Conservation (phyloP, 305 asterid species). For the Lippia alba region DNA sequence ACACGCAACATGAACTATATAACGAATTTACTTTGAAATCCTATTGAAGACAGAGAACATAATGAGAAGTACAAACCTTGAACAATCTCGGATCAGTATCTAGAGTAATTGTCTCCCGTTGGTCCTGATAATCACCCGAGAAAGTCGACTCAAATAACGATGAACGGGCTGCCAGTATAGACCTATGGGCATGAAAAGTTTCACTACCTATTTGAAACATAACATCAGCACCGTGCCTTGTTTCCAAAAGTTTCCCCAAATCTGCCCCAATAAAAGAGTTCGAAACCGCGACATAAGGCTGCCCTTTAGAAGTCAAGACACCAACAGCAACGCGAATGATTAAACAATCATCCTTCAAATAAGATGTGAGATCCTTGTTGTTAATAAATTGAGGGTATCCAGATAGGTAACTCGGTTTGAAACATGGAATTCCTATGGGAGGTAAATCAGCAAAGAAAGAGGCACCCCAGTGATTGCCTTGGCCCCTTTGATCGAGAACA, state of each 20-base stretch:
- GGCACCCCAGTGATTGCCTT: background rate
- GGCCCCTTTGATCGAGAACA: background rate
- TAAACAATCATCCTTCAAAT: background rate
- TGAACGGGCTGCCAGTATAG: background rate
- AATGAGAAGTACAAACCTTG: background rate
- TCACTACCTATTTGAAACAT: constrained; percentile 40
- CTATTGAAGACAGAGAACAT: no score
- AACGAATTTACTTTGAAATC: no score
- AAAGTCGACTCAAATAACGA: background rate
- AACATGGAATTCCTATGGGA: background rate
- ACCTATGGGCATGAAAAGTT: background rate
- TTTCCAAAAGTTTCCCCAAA: constrained; percentile 54
- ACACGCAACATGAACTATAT: no score
- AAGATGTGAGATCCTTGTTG: background rate
- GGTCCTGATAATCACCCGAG: background rate
- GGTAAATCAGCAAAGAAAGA: background rate
- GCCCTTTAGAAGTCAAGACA: background rate
- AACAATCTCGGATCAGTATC: background rate
- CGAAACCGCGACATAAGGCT: constrained; percentile 53
- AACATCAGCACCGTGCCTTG: constrained; percentile 55
- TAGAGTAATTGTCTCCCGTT: background rate
- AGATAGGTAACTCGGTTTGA: background rate
- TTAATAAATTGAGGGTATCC: background rate
- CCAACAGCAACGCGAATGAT: background rate
- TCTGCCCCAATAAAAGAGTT: constrained; percentile 16